These are phyloP conservation scores for Ophiostoma piceae DNA, from an alignment of 2,329 filamentous ascomycete species.

Conservation along the genomic window DNA sequence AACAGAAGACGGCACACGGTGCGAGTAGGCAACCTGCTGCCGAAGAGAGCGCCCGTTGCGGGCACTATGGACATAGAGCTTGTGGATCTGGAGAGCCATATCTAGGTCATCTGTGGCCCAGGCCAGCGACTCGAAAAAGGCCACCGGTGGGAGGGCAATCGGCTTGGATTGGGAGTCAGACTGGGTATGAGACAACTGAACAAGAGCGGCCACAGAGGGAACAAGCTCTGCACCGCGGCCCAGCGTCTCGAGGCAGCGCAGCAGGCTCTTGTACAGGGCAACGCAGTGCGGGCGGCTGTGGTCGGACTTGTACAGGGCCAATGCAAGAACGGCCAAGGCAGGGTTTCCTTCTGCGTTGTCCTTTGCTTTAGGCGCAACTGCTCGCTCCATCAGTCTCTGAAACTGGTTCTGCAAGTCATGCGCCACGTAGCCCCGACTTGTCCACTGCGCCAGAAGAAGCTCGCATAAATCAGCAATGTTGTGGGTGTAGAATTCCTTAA, in stretches of 20 bases:
- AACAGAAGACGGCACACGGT: too few relatives aligned
- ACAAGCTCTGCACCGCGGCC: conserved; percentile 18
- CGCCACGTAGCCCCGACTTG: conserved; percentile 30
- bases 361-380: neutral
- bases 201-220: conserved; percentile 21
- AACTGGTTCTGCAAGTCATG: neutral
- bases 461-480: conserved; percentile 29
- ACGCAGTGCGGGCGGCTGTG: conserved; percentile 19
- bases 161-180: neutral
- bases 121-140: conserved; percentile 30
- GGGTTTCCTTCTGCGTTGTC: neutral
- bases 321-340: conserved; percentile 30
- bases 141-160: conserved; percentile 22
- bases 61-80: conserved; percentile 21
- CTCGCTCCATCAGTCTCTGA: neutral
- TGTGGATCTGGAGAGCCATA: conserved; percentile 28
- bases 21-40: neutral
- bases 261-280: conserved; percentile 24
- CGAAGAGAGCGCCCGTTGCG: neutral
- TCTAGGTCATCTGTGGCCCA: conserved; percentile 27
- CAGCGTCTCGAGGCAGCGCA: conserved; percentile 20
- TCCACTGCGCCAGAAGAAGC: conserved; percentile 34
- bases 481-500: neutral
- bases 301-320: conserved; percentile 27
- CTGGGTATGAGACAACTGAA: neutral